These are phyloP conservation scores for Penicillium capsulatum DNA, from an alignment of 2,329 filamentous ascomycete genomes.

Conservation along the genomic window DNA sequence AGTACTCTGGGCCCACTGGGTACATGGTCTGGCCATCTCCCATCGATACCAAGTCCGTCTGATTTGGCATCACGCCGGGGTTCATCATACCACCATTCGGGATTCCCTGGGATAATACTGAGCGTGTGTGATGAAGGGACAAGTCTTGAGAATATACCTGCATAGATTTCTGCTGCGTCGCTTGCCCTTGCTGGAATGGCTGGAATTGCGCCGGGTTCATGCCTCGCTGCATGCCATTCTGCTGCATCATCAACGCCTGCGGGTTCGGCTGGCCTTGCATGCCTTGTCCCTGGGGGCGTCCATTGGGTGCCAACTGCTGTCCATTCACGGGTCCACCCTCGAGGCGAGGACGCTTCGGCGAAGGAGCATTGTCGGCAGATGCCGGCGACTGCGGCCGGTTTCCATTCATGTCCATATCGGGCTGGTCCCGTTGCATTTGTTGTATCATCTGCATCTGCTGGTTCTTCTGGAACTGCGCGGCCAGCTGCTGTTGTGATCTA, in stretches of 20 bases:
- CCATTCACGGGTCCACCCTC: constrained; percentile 71
- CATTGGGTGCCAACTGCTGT: constrained; percentile 73
- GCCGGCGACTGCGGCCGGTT: constrained; percentile 77
- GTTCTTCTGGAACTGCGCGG: constrained; percentile 64
- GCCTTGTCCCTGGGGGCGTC: constrained; percentile 62
- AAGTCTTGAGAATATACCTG: constrained; percentile 82
- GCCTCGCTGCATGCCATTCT: constrained; percentile 66
- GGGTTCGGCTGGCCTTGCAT: constrained; percentile 65
- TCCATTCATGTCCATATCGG: constrained; percentile 78
- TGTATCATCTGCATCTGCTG: constrained; percentile 59
- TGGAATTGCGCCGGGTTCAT: constrained; percentile 75
- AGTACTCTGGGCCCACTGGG: constrained; percentile 52
- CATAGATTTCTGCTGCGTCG: constrained; percentile 75
- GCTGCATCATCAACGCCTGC: constrained; percentile 49
- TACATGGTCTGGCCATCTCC: constrained; percentile 54
- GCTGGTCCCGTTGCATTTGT: constrained; percentile 84
- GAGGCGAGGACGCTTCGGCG: constrained; percentile 83
- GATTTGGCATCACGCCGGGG: constrained; percentile 62
- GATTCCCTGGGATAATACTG: constrained; percentile 77
- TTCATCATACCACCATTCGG: constrained; percentile 66
- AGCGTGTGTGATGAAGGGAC: constrained; percentile 69
- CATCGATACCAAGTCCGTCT: constrained; percentile 79
- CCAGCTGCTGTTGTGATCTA: constrained; percentile 58
- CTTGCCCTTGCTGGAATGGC: constrained; percentile 55
- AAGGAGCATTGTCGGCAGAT: constrained; percentile 81